phyloP scores from a whole-genome alignment of 2,329 filamentous ascomycete species.

The Claviceps humidiphila region DNA sequence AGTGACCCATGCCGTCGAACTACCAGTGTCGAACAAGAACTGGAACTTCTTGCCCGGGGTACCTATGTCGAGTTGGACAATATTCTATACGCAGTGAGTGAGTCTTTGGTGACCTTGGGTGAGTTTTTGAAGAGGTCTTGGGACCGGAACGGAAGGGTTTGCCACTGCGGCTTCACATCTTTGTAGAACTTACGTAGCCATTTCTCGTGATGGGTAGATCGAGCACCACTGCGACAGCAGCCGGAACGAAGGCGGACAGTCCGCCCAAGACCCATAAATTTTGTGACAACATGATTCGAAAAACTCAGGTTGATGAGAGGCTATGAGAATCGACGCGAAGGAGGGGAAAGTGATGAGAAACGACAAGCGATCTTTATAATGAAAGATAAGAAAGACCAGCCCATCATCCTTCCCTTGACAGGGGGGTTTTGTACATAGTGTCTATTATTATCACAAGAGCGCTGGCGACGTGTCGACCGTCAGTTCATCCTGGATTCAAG shows the following conservation, averaged over 20 bases:
- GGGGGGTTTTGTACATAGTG: too few species aligned
- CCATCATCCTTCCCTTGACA: too few species aligned
- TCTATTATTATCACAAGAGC: too few species aligned
- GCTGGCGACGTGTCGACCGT: too few species aligned
- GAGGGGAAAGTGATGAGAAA: not conserved
- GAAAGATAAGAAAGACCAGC: too few species aligned
- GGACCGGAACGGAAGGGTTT: not conserved
- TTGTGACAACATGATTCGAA: not conserved
- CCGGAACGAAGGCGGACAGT: not conserved
- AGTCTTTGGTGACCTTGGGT: not conserved
- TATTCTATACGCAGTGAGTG: not conserved
- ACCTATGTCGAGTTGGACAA: conserved; percentile 8
- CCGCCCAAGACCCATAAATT: not conserved
- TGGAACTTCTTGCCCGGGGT: conserved; percentile 15
- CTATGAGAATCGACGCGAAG: not conserved
- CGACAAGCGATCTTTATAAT: too few species aligned
- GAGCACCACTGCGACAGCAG: not conserved
- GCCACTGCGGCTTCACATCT: not conserved
- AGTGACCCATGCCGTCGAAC: conserved; percentile 21
- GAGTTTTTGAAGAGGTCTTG: not conserved
- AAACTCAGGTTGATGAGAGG: conserved; percentile 19
- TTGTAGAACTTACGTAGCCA: not conserved
- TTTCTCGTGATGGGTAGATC: not conserved
- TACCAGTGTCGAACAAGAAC: conserved; percentile 23
- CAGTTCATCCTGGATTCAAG: too few species aligned